Percentiles rank a stretch among this genome's conserved stretches.
Evolutionary conservation across 1,284 basidiomycete genomes (phyloP).

Genomic region (Cutaneotrichosporon sp.): DNA sequence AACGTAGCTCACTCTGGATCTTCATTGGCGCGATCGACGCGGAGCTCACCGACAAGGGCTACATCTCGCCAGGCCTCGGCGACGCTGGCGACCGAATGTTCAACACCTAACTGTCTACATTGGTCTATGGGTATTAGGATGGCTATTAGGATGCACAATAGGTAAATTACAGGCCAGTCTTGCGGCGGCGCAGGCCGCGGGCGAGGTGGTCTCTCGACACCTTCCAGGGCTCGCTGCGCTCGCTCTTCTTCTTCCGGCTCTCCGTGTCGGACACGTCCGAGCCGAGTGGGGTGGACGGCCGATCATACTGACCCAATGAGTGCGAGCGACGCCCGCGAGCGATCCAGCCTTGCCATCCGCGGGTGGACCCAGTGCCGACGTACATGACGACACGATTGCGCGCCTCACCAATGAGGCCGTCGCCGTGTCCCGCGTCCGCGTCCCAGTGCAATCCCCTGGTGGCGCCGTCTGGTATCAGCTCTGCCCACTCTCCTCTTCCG

Average conservation of each 20-base stretch:
- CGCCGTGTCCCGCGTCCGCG: conserved; percentile 67
- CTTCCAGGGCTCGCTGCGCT: background rate
- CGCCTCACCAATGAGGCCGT: conserved; percentile 63
- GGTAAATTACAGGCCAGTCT: background rate
- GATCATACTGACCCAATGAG: conserved; percentile 30
- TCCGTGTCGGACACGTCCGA: conserved; percentile 2
- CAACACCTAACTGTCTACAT: conserved; percentile 16
- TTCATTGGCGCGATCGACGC: conserved; percentile 80
- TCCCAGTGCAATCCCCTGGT: conserved; percentile 69
- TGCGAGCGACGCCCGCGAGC: conserved; percentile 33
- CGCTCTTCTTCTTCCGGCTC: background rate
- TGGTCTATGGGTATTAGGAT: background rate
- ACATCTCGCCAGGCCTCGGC: conserved; percentile 82
- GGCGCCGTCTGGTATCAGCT: conserved; percentile 62
- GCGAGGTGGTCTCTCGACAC: background rate
- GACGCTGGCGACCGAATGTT: conserved; percentile 60
- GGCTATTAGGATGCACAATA: background rate
- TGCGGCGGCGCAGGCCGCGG: background rate
- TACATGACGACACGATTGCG: conserved; percentile 66
- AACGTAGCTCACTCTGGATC: conserved; percentile 58
- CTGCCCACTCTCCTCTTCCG: conserved; percentile 22
- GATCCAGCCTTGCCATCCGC: conserved; percentile 40
- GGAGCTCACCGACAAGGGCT: conserved; percentile 66
- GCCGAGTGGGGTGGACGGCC: conserved; percentile 5
- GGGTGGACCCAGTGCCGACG: conserved; percentile 55